Percentiles rank a stretch among this genome's conserved stretches.
These are phyloP conservation scores for Cucurbita maxima DNA, from an alignment of 306 rosid genomes.

Conservation along the genomic window DNA sequence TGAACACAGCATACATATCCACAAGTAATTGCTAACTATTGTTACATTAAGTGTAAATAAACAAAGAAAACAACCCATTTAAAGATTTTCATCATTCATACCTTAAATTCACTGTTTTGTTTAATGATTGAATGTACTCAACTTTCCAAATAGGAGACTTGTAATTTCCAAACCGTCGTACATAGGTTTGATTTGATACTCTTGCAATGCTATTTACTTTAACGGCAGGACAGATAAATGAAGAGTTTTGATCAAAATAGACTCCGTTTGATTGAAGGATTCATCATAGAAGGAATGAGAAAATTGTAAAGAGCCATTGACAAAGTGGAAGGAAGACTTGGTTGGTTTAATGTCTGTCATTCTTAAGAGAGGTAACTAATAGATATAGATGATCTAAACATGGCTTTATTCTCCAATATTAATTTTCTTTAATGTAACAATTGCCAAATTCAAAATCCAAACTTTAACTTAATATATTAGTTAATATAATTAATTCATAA, in stretches of 20 bases:
- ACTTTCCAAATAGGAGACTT: background rate
- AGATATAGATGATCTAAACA: background rate
- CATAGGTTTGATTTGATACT: background rate
- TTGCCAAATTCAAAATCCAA: too few species aligned
- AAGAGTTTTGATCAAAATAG: background rate
- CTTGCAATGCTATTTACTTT: background rate
- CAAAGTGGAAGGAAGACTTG: too few species aligned
- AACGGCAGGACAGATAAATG: background rate
- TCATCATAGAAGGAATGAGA: background rate
- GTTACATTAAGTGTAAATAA: too few species aligned
- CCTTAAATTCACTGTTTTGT: background rate
- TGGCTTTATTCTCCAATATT: too few species aligned
- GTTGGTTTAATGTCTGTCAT: background rate
- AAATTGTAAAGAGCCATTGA: background rate
- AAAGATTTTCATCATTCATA: background rate
- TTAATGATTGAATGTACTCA: background rate
- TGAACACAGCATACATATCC: background rate
- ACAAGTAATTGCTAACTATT: too few species aligned
- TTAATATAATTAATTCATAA: too few species aligned
- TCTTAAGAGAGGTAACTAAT: background rate
- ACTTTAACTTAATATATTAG: too few species aligned
- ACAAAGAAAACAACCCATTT: background rate
- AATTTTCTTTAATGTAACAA: too few species aligned
- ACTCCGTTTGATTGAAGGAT: background rate
- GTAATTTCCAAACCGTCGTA: background rate